Base-by-base conservation (phyloP, 169 alveolate species). In the Plasmodium vinckei region DNA sequence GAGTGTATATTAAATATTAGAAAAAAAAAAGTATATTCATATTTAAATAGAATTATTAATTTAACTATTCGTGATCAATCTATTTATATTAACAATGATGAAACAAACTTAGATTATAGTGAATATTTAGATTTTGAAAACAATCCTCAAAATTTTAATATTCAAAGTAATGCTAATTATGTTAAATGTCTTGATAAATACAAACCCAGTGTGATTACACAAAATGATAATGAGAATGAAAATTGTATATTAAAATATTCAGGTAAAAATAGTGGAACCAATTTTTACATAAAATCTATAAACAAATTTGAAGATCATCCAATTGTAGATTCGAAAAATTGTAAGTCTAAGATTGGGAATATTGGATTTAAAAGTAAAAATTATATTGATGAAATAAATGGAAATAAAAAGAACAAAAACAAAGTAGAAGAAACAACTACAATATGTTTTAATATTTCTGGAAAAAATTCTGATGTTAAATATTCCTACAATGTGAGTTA, bases 1-100 rank as follows among this genome's bases (percentile, higher is more conserved):
- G 47, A 77, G 39, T 77, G 88, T 44, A 63, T 77, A 19, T 68
- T 77, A 57, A 77, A 77, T 51, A 77, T 77, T 25, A 77, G 54
- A 56, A 77, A 77, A 56, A 77, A 77, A 46, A 51, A 56, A 77
- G 49, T 77, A 64, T 47, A 73, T 9, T 63, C 88, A 9, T 77
- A 63, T 56, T 15, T 77, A 21, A 77, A 77, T 59, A 77, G 72
- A 51, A 77, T 77, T 51, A 77, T 77, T 5, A 77, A 65, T 33
- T 72, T 72, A 42, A 57, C 87, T 33, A 57, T 57, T 72, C 61
- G 49, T 39, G 87, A 72, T 17, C 60, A 56, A 47, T 49, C 72
- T 1, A 72, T 57, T 27, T 72, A 72, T 27, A 56, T 72, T 9
- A 46, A 60, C 21, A 63, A 72, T 44, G 87, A 56, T 49, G 42